Evolutionary conservation across 1,284 basidiomycete genomes (phyloP), one percentile per base, ranked within the genome.

Genomic region (Cutaneotrichosporon spelunceum): DNA sequence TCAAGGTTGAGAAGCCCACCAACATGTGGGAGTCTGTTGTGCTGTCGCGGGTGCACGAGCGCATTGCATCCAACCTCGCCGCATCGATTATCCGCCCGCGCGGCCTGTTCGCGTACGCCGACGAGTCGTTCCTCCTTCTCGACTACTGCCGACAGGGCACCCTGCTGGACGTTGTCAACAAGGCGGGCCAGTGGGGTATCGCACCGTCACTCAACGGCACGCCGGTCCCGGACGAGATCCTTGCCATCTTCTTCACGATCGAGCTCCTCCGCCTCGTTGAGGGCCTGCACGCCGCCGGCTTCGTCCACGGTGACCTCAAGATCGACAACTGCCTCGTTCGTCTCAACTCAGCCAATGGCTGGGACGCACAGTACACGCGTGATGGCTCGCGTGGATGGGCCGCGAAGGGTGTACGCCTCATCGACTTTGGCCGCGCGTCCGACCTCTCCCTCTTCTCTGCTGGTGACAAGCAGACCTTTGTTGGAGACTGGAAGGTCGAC

Each of bases 281-380:
- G 72, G 87, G 83, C 24, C 84, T 98, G 76, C 96, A 99, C 76
- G 65, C 76, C 10, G 82, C 83, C 0, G 89, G 90, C 19, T 89
- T 98, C 80, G 89, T 99, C 68, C 96, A 99, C 72, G 95, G 96
- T 47, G 96, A 99, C 80, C 84, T 99, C 70, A 99, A 99, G 83
- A 97, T 98, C 74, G 96, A 99, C 81, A 99, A 99, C 79, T 97
- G 94, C 75, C 84, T 99, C 14, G 82, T 99, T 9, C 87, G 96
- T 4, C 83, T 99, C 29, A 90, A 93, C 13, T 88, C 91, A 56
- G 85, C 90, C 3, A 81, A 86, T 3, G 82, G 84, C 0, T 94
- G 95, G 89, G 84, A 86, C 2, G 81, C 84, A 57, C 79, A 82
- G 24, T 99, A 98, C 79, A 83, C 87, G 52, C 84, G 88, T 2